Conservation (phyloP, 805 yeast genomes). For the Wickerhamiella qilinensis region DNA sequence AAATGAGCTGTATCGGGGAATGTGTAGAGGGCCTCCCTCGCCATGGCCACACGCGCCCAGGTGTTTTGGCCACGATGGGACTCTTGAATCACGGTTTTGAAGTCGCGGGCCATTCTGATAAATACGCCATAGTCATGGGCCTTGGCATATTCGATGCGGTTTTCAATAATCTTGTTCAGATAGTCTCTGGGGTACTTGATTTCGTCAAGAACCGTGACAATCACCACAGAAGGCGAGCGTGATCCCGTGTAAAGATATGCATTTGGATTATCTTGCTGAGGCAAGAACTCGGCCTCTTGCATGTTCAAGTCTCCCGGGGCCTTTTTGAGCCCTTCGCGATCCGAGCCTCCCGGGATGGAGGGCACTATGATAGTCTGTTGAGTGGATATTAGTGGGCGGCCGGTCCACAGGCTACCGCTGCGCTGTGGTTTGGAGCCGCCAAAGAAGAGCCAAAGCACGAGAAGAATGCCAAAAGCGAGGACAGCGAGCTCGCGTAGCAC, state of each 20-base stretch:
- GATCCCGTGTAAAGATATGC: conserved; percentile 12
- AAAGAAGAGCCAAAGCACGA: conserved; percentile 17
- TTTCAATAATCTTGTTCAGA: conserved; percentile 57
- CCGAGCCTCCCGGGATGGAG: conserved; percentile 9
- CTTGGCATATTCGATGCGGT: conserved; percentile 79
- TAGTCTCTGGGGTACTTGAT: conserved; percentile 48
- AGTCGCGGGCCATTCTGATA: conserved; percentile 75
- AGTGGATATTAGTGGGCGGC: conserved; percentile 2
- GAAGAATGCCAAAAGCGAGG: conserved; percentile 13
- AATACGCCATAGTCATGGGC: conserved; percentile 68
- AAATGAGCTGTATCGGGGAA: conserved; percentile 84
- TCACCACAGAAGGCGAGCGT: conserved; percentile 28
- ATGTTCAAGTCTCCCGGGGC: conserved; percentile 19
- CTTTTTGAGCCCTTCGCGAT: conserved; percentile 16
- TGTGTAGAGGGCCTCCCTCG: conserved; percentile 84
- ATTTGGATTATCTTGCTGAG: conserved; percentile 3
- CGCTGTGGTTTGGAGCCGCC: conserved; percentile 7
- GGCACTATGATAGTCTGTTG: conserved; percentile 15
- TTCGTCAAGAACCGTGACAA: conserved; percentile 75
- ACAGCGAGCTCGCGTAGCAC: conserved; percentile 13
- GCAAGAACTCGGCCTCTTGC: background rate
- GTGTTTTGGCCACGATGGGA: conserved; percentile 17
- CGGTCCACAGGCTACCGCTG: background rate
- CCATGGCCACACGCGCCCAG: conserved; percentile 49
- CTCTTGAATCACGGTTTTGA: conserved; percentile 21